Evolutionary conservation across 805 yeast species (phyloP), one percentile per base, ranked within the genome.

Genomic region (Metschnikowia arizonensis): DNA sequence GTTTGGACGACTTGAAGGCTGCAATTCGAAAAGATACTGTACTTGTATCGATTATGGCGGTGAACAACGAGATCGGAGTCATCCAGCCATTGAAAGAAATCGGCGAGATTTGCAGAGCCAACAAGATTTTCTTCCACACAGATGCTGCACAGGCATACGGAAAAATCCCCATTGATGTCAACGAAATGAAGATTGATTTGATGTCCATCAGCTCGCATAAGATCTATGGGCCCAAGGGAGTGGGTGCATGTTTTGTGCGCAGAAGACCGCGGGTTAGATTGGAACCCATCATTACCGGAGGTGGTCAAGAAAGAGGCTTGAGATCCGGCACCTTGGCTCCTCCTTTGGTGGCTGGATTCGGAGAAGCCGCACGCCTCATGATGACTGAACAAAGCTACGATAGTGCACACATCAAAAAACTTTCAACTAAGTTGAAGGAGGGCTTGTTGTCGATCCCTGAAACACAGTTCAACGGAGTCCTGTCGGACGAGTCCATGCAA

Each of bases 111-210:
- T 93, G 99, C 69, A 78, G 90, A 53, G 78, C 81, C 56, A 74
- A 88, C 63, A 93, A 93, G 72, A 85, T 93, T 33, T 93, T 90
- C 61, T 93, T 93, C 83, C 99, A 93, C 70, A 84, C 98, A 9
- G 99, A 93, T 63, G 95, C 86, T 46, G 99, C 99, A 12, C 99
- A 93, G 70, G 98, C 96, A 3, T 88, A 82, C 62, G 99, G 99
- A 50, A 93, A 93, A 68, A 81, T 93, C 46, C 88, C 88, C 46
- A 68, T 93, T 45, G 97, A 93, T 62, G 99, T 93, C 50, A 89
- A 93, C 71, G 85, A 84, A 57, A 80, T 82, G 83, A 90, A 93
- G 65, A 87, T 93, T 56, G 99, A 93, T 66, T 69, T 91, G 54
- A 73, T 93, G 83, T 88, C 97, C 18, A 85, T 93, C 50, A 88